phyloP scores from a whole-genome alignment of 2,329 filamentous ascomycete species.

The Chrysosporium queenslandicum region DNA sequence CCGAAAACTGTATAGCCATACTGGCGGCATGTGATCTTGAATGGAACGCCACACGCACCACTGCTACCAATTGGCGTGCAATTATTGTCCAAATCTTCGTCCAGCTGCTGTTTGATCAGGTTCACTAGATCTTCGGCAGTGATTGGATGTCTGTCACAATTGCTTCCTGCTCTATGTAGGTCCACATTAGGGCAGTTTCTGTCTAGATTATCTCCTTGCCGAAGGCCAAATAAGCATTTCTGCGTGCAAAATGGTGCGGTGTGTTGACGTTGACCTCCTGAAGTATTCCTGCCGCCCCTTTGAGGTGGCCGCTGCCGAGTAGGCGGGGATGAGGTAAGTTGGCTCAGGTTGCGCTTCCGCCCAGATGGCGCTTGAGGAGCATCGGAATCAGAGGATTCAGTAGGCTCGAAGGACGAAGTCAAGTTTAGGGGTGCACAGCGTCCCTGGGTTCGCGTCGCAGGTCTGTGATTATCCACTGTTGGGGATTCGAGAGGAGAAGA shows the following conservation, averaged over 20 bases:
- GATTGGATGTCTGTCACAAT: constrained; percentile 18
- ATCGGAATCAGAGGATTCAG: constrained; percentile 5
- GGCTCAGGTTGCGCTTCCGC: constrained; percentile 21
- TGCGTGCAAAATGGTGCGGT: constrained; percentile 24
- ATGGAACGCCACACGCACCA: constrained; percentile 23
- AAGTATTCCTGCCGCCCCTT: not conserved
- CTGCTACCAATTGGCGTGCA: constrained; percentile 23
- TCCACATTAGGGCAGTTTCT: constrained; percentile 22
- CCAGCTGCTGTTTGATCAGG: constrained; percentile 23
- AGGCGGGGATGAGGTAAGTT: constrained; percentile 22
- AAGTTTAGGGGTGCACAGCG: too few relatives aligned
- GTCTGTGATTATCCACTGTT: too few relatives aligned
- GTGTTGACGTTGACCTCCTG: constrained; percentile 14
- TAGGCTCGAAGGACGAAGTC: too few relatives aligned
- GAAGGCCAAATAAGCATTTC: constrained; percentile 23
- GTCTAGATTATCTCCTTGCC: constrained; percentile 19
- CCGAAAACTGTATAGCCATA: constrained; percentile 24
- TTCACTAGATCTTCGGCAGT: constrained; percentile 17
- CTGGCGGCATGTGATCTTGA: constrained; percentile 23
- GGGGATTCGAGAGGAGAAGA: not conserved
- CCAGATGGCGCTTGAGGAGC: constrained; percentile 11
- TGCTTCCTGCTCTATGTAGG: constrained; percentile 16
- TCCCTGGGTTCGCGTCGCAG: too few relatives aligned
- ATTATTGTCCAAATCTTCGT: constrained; percentile 22
- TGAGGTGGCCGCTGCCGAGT: constrained; percentile 10